Evolutionary conservation across 2,329 filamentous ascomycete species (phyloP), one percentile per base, ranked within the genome.

Genomic region (Fusarium subglutinans): DNA sequence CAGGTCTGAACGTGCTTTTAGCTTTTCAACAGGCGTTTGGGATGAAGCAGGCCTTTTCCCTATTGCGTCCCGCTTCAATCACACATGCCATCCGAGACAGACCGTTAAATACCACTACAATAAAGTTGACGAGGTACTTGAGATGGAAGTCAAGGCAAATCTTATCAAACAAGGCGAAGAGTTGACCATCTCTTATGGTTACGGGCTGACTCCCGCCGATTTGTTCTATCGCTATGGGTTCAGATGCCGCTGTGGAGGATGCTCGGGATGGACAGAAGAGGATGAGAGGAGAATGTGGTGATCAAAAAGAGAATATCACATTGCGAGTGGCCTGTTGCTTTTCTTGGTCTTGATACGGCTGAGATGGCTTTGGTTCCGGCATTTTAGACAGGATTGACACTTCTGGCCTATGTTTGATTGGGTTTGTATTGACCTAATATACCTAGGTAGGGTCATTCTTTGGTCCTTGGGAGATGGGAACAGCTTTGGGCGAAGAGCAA

Each of bases 1-100:
- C 8, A 20, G 18, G 14, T 30, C 60, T 62, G 22, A 54, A 22
- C 15, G 15, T 26, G 18, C 51, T 14, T 33, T n/a, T 37, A 74
- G 70, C 50, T 82, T 82, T 58, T 81, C 83, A 47, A 73, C 77
- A 3, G 77, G 78, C 14, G 45, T 38, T 2, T 62, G 66, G 2
- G 71, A 73, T 7, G 73, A 78, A 12, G 84, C 82, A 1, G 83
- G 82, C 3, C 69, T 90, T 6, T 90, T 89, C 64, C 82, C 86
- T 2, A 81, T 88, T 11, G 87, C 86, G 0, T 86, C 88, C 0
- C 83, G 89, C 6, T 90, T 91, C 80, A 91, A 91, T 76, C 89
- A 91, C 76, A 85, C 88, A 0, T 91, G 89, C 75, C 66, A 73
- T 4, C 82, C 84, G 0, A 78, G 73, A 7, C 78, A 83, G 61